Evolutionary conservation across 1,284 basidiomycete species (phyloP), one percentile per base, ranked within the genome.

Genomic region (Hymenochaete sp.): DNA sequence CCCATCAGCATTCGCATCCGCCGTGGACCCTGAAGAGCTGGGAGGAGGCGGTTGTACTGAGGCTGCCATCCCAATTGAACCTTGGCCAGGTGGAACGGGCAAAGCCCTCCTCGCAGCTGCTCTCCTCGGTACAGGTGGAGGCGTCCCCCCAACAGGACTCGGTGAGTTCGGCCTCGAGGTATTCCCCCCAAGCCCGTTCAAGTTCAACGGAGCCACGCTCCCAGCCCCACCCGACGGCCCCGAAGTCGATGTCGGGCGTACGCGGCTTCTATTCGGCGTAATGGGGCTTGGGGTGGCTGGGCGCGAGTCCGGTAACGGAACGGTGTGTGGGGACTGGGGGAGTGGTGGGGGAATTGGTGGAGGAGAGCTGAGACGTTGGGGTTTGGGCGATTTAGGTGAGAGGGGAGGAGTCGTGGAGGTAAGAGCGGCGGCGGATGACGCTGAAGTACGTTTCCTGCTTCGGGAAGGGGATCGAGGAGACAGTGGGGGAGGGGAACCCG

Each of bases 51-150:
- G n/a, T n/a, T n/a, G n/a, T n/a, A n/a, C n/a, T n/a, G n/a, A n/a
- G n/a, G 22, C 39, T 18, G 25, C n/a, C n/a, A n/a, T n/a, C n/a
- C n/a, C n/a, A n/a, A n/a, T n/a, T n/a, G n/a, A n/a, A n/a, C n/a
- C n/a, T n/a, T 14, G 2, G 14, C 39, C 3, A 9, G 58, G 55
- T 3, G 57, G 57, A 18, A 59, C 52, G 22, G 66, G 56, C 14
- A 61, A 49, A 14, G 59, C 50, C 5, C 62, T 55, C 5, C 67
- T 57, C 7, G 66, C 71, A 16, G 73, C 71, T 0, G 77, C 76
- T 41, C 77, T 61, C 36, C 75, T 63, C 0, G 77, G 78, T 14
- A 80, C 54, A 3, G 78, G 77, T 0, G 78, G 77, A 13, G 76
- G 72, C 0, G 59, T 11, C 9, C 22, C 45, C 7, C 50, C 11